Evolutionary conservation across 257 asterid genomes (phyloP).

Genomic region (Nicotiana tabacum): DNA sequence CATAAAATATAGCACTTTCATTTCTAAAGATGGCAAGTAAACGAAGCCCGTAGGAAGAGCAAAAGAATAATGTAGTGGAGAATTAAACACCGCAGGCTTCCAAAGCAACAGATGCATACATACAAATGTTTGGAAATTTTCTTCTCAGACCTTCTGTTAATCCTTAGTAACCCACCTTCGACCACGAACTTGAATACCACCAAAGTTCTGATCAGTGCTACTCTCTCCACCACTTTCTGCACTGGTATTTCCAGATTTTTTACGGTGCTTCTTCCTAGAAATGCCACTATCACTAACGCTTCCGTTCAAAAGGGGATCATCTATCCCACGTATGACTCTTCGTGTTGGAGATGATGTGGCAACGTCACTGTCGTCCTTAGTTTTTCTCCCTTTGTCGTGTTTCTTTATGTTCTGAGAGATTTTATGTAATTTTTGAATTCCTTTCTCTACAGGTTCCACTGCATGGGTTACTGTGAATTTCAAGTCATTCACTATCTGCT

Average conservation of each 20-base stretch:
- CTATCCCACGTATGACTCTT: constrained; percentile 74
- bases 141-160: constrained; percentile 15
- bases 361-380: constrained; percentile 73
- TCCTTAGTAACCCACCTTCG: constrained; percentile 84
- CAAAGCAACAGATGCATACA: not conserved
- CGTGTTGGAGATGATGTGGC: constrained; percentile 45
- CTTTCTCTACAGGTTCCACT: constrained; percentile 94
- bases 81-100: not conserved
- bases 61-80: not conserved
- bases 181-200: constrained; percentile 66
- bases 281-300: constrained; percentile 69
- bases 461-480: constrained; percentile 89
- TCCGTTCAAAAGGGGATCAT: constrained; percentile 89
- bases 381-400: constrained; percentile 54
- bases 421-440: constrained; percentile 63
- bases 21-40: not conserved
- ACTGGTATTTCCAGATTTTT: constrained; percentile 72
- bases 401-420: constrained; percentile 85
- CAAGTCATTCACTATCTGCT: constrained; percentile 92
- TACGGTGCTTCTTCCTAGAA: constrained; percentile 63
- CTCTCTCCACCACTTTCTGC: constrained; percentile 93
- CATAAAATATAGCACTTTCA: not conserved
- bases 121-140: not conserved
- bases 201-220: constrained; percentile 50
- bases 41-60: not conserved